These are phyloP conservation scores for Gaertneriomyces semiglobifer DNA, from an alignment of 192 early-diverging fungal genomes.

Conservation along the genomic window DNA sequence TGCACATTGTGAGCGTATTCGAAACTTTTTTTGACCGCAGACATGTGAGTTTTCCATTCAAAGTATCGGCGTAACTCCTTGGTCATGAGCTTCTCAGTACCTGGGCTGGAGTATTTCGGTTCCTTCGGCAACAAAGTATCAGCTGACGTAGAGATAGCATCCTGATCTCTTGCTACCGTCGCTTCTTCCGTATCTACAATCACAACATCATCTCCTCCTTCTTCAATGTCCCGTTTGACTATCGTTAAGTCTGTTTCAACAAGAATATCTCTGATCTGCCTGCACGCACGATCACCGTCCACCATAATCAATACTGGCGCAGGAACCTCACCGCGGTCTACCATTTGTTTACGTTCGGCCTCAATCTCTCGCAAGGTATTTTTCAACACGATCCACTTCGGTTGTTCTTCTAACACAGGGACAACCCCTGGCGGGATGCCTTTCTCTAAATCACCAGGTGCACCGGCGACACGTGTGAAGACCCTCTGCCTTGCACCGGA, in stretches of 20 bases:
- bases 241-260: slow-evolving; percentile 25
- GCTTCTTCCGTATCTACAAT: too few species aligned
- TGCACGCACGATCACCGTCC: slow-evolving; percentile 60
- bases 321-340: slow-evolving; percentile 26
- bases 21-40: slow-evolving; percentile 28
- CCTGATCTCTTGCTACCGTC: too few species aligned
- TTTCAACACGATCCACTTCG: slow-evolving; percentile 79
- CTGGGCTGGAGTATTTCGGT: slow-evolving; percentile 8
- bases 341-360: slow-evolving; percentile 40
- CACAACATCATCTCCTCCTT: background rate
- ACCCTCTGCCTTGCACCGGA: slow-evolving; percentile 54
- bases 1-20: background rate
- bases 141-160: too few species aligned
- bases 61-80: slow-evolving; percentile 68
- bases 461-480: slow-evolving; percentile 33
- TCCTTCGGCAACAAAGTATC: too few species aligned
- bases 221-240: slow-evolving; percentile 32
- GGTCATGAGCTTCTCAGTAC: slow-evolving; percentile 32
- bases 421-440: slow-evolving; percentile 65
- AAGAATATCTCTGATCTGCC: slow-evolving; percentile 59
- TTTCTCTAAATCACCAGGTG: background rate
- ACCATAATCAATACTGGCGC: slow-evolving; percentile 70
- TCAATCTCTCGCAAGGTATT: slow-evolving; percentile 81
- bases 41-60: slow-evolving; percentile 59
- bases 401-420: slow-evolving; percentile 83